These are phyloP conservation scores for Ulota crispa DNA, from an alignment of 225 moss, liverwort and hornwort species.

Conservation along the genomic window DNA sequence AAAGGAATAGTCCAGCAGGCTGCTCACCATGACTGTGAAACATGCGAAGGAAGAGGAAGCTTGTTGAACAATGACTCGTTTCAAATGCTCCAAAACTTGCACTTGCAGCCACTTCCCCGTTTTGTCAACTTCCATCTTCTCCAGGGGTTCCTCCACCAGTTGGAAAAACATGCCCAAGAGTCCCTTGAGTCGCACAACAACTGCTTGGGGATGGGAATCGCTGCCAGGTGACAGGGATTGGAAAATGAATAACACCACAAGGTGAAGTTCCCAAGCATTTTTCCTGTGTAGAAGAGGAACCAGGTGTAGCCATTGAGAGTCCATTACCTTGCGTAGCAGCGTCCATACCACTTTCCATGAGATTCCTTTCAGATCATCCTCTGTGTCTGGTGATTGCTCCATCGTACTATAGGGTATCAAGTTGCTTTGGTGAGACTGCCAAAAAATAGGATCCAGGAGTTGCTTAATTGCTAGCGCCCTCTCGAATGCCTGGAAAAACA, in stretches of 20 bases:
- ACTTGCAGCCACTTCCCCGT: constrained; percentile 61
- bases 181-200: constrained; percentile 81
- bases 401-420: constrained; percentile 28
- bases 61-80: constrained; percentile 79
- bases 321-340: constrained; percentile 63
- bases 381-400: constrained; percentile 12
- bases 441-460: constrained; percentile 74
- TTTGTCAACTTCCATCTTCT: constrained; percentile 30
- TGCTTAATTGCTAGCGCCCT: constrained; percentile 67
- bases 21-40: constrained; percentile 91
- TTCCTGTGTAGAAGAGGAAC: constrained; percentile 72
- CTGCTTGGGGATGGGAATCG: constrained; percentile 67
- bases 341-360: constrained; percentile 77
- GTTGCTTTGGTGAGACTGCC: constrained; percentile 57
- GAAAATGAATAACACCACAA: constrained; percentile 73
- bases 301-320: constrained; percentile 78
- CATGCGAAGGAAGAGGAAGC: constrained; percentile 69
- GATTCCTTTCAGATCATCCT: constrained; percentile 44
- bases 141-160: constrained; percentile 54
- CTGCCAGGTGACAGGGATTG: constrained; percentile 61
- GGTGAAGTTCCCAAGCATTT: constrained; percentile 72
- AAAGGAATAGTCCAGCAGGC: constrained; percentile 89
- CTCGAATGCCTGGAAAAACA: constrained; percentile 62
- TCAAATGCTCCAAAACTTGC: constrained; percentile 79
- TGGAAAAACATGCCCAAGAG: constrained; percentile 76